A percentile compares a stretch with the other conserved stretches of the same genome.
Evolutionary conservation across 495 filamentous ascomycete species (phyloP).

Genomic region (Penicillium atrosanguineum): DNA sequence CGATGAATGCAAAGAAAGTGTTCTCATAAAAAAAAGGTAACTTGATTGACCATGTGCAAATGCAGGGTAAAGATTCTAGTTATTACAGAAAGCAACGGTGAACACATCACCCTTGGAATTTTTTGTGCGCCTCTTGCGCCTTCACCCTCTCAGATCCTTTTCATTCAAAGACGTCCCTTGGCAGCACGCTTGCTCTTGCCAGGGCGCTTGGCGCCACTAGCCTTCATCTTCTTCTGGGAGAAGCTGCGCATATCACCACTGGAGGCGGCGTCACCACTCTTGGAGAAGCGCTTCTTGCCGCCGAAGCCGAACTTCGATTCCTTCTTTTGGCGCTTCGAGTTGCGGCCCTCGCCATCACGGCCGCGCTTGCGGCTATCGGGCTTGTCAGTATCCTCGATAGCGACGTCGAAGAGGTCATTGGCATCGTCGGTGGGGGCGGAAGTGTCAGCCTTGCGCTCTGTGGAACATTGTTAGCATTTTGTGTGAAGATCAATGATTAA

Average conservation of each 20-base stretch:
- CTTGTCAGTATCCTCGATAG: slow-evolving; percentile 73
- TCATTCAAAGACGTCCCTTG: slow-evolving; percentile 27
- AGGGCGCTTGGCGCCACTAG: slow-evolving; percentile 49
- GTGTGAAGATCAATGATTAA: background rate
- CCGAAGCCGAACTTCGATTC: slow-evolving; percentile 91
- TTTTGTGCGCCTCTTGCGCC: slow-evolving; percentile 17
- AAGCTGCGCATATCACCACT: slow-evolving; percentile 76
- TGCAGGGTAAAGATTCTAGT: slow-evolving; percentile 23
- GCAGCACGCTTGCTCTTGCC: slow-evolving; percentile 65
- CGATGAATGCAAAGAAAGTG: background rate
- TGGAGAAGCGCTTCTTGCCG: slow-evolving; percentile 84
- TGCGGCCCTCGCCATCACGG: slow-evolving; percentile 38
- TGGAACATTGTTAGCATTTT: slow-evolving; percentile 21
- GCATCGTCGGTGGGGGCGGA: slow-evolving; percentile 62
- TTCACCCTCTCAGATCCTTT: slow-evolving; percentile 1
- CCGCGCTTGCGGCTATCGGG: slow-evolving; percentile 41
- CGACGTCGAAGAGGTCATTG: slow-evolving; percentile 90
- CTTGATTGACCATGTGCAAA: slow-evolving; percentile 20
- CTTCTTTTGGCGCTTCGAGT: slow-evolving; percentile 82
- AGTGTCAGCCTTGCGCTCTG: slow-evolving; percentile 81
- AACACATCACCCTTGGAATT: slow-evolving; percentile 12
- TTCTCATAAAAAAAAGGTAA: slow-evolving; percentile 3
- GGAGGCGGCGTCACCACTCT: slow-evolving; percentile 82
- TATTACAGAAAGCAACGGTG: slow-evolving; percentile 25
- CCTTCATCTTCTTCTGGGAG: slow-evolving; percentile 82